Conservation (phyloP, 2,329 filamentous ascomycete genomes). For the Colletotrichum tamarilloi region DNA sequence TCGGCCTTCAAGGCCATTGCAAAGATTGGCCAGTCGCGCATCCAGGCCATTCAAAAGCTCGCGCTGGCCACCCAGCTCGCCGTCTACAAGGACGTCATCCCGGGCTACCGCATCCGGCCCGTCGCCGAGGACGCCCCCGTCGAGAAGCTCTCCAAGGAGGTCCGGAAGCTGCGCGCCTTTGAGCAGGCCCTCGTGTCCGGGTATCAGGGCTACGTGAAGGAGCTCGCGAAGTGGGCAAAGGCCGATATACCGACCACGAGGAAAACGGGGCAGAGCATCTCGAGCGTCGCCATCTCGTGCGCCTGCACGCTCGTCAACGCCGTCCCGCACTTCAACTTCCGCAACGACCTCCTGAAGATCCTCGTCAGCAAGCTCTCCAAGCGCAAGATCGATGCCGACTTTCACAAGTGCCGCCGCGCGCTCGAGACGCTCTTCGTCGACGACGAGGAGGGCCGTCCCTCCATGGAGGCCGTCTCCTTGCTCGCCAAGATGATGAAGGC, state of each 20-base stretch:
- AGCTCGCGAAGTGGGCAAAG: conserved; percentile 76
- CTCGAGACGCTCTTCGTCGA: conserved; percentile 85
- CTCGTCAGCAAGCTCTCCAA: conserved; percentile 85
- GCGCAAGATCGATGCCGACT: conserved; percentile 78
- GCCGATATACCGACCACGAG: conserved; percentile 53
- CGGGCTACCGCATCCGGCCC: conserved; percentile 93
- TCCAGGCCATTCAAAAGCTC: conserved; percentile 84
- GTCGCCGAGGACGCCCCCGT: conserved; percentile 78
- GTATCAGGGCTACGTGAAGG: conserved; percentile 87
- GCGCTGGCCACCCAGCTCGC: conserved; percentile 87
- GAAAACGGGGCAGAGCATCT: conserved; percentile 62
- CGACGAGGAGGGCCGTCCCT: conserved; percentile 90
- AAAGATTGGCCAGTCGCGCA: conserved; percentile 76
- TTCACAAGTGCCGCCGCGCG: conserved; percentile 79
- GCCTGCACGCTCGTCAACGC: conserved; percentile 82
- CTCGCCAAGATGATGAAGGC: conserved; percentile 96
- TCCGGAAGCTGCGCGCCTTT: conserved; percentile 82
- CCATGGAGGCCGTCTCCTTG: conserved; percentile 85
- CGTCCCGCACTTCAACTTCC: conserved; percentile 98
- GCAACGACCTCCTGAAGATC: conserved; percentile 87
- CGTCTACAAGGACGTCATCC: conserved; percentile 95
- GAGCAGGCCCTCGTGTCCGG: conserved; percentile 88
- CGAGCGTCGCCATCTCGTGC: conserved; percentile 84
- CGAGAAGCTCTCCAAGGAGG: conserved; percentile 91
- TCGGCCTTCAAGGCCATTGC: conserved; percentile 82